phyloP scores from a whole-genome alignment of 208 protist genomes.

The Angomonas deanei region DNA sequence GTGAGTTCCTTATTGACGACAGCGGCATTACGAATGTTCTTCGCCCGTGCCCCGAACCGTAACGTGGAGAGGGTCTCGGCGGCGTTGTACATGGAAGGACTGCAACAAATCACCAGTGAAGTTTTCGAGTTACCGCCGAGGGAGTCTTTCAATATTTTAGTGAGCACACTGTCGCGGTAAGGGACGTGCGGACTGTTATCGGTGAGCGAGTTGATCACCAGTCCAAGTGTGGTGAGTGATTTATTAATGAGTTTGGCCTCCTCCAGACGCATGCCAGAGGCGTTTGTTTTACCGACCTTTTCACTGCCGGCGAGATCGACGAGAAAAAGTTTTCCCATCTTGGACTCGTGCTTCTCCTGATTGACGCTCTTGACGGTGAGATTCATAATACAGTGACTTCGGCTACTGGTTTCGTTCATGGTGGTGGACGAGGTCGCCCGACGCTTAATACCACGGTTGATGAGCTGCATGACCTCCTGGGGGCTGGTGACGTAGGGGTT shows the following conservation, averaged over 20 bases:
- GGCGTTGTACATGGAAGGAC: conserved; percentile 63
- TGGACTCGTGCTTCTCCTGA: conserved; percentile 43
- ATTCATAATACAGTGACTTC: conserved; percentile 82
- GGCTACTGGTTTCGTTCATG: conserved; percentile 84
- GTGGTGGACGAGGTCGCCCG: conserved; percentile 80
- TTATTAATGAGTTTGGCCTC: conserved; percentile 93
- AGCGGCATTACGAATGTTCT: conserved; percentile 79
- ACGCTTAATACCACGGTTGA: conserved; percentile 58
- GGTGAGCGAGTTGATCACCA: conserved; percentile 81
- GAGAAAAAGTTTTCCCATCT: conserved; percentile 81
- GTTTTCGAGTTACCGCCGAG: conserved; percentile 88
- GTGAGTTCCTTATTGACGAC: conserved; percentile 76
- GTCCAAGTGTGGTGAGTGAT: conserved; percentile 80
- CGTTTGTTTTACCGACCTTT: conserved; percentile 82
- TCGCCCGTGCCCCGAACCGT: conserved; percentile 79
- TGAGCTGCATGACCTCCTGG: conserved; percentile 84
- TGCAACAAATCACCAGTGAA: conserved; percentile 87
- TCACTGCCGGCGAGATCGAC: conserved; percentile 90
- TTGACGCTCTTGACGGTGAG: conserved; percentile 75
- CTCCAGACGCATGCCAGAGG: conserved; percentile 76
- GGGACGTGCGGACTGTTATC: conserved; percentile 65
- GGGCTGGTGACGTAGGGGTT: conserved; percentile 75
- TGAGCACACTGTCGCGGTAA: conserved; percentile 88
- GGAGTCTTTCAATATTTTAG: conserved; percentile 82
- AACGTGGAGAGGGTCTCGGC: conserved; percentile 88